Base-by-base conservation (phyloP, 768 basidiomycete species). In the Glaciozyma martinii region DNA sequence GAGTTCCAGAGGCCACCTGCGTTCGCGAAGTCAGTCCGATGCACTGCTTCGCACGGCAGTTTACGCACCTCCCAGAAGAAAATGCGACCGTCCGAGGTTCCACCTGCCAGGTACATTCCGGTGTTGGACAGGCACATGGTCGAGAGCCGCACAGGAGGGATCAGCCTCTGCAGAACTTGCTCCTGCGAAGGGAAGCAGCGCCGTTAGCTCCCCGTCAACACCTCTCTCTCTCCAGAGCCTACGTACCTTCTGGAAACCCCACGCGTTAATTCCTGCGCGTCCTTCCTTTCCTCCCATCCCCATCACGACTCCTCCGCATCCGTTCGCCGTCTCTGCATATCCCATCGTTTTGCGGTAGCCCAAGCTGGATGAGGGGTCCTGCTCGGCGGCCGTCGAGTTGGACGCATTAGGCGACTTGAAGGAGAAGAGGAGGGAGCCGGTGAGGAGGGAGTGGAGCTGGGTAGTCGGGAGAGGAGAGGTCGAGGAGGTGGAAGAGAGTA, bases 21-120 rank as follows among this genome's bases (percentile, higher is more conserved):
- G 5, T 29, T 30, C 23, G 7, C 19, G 21, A 9, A 0, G 25
- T 43, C 25, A 47, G 55, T 2, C 37, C 7, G 40, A 9, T 9
- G 25, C 5, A 8, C 71, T 68, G 12, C 72, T 47, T 15, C 60
- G 63, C 18, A 71, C 33, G 56, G 12, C 69, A 68, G 29, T 71
- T 63, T 40, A 81, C 85, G 72, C 70, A 86, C 92, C 88, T 97
- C 93, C 95, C 95, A 99, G 1, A 99, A 78, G 74, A 93, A 93
- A 72, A 98, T 83, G 59, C 92, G 84, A 37, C 95, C 95, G 72
- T 88, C 86, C 6, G 82, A 76, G 0, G 91, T 93, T 40, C 92
- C 95, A 30, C 88, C 93, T 0, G 89, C 92, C 72, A 89, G 91
- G 71, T 85, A 88, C 43, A 79, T 77, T 5, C 91, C 92, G 54